These are phyloP conservation scores for Hypoxylon perforatum DNA, from an alignment of 495 filamentous ascomycete species.

Conservation along the genomic window DNA sequence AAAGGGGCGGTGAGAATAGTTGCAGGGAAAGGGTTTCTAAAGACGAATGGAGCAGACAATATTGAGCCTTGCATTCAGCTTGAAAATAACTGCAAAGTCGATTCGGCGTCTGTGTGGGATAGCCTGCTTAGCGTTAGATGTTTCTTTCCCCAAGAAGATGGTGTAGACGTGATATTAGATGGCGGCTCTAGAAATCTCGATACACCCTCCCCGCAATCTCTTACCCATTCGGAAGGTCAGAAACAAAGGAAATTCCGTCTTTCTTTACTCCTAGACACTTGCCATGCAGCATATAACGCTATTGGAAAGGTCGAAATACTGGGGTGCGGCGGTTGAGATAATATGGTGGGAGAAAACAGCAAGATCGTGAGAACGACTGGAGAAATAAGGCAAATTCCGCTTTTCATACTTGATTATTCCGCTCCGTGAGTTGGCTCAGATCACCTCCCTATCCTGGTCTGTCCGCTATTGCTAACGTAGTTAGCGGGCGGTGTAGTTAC, in stretches of 20 bases:
- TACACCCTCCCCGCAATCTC: not conserved
- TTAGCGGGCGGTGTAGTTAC: slow-evolving; percentile 8
- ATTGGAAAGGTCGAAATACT: not conserved
- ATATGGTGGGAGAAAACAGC: not conserved
- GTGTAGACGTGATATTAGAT: no score
- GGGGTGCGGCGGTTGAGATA: not conserved
- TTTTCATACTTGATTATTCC: slow-evolving; percentile 2
- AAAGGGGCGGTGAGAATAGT: slow-evolving; percentile 12
- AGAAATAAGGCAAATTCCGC: not conserved
- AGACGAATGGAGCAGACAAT: not conserved
- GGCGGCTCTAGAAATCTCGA: no score
- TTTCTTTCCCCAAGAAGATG: not conserved
- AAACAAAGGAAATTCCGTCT: not conserved
- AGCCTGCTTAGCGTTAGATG: not conserved
- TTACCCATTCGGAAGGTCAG: not conserved
- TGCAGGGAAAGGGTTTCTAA: not conserved
- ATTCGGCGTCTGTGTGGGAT: not conserved
- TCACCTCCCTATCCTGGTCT: slow-evolving; percentile 21
- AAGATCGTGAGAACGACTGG: not conserved
- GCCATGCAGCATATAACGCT: not conserved
- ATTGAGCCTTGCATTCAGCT: not conserved
- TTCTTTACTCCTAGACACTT: not conserved
- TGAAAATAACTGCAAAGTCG: not conserved
- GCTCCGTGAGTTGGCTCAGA: slow-evolving; percentile 6
- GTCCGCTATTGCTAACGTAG: slow-evolving; percentile 1